Evolutionary conservation across 2,329 filamentous ascomycete genomes (phyloP), one percentile per base, ranked within the genome.

Genomic region (Calycina herbarum): DNA sequence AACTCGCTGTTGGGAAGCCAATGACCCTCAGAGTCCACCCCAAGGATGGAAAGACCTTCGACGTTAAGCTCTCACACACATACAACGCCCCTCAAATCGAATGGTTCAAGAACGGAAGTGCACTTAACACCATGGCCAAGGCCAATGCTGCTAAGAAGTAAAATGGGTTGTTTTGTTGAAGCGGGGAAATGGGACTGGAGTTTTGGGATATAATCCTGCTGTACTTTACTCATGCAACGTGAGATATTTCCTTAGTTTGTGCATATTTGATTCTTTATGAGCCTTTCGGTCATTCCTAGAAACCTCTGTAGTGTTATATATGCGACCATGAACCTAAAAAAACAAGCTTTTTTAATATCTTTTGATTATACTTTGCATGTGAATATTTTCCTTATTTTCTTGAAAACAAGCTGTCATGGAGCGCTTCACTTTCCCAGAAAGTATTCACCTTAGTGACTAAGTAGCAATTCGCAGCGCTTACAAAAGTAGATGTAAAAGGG

Each of bases 111-210:
- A 96, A 98, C 80, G 95, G 95, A 73, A 94, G 90, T 77, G 95
- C 95, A 64, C 86, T 99, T 72, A 99, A 99, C 89, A 97, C 94
- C 75, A 99, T 99, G 94, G 94, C 94, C 73, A 96, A 95, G 88
- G 70, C 73, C 27, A 70, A 76, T 66, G 67, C 68, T 58, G 33
- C 51, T 27, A 42, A 57, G 40, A 31, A 57, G 40, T 24, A 51
- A 51, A 51, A 51, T 24, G 20, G 5, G 45, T 8, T 38, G 35
- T n/a, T 24, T 66, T 64, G 63, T 64, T 51, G 33, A 59, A 58
- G 61, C 57, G 57, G 63, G 35, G 57, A 51, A 65, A 64, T 54
- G 64, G 63, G 51, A 38, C 63, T 65, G 68, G 63, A 61, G 65
- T 69, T 29, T 66, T 67, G 64, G 62, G 66, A 66, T 51, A 51